Base-by-base conservation (phyloP, 2,329 filamentous ascomycete species). In the Sporothrix variecibatus region DNA sequence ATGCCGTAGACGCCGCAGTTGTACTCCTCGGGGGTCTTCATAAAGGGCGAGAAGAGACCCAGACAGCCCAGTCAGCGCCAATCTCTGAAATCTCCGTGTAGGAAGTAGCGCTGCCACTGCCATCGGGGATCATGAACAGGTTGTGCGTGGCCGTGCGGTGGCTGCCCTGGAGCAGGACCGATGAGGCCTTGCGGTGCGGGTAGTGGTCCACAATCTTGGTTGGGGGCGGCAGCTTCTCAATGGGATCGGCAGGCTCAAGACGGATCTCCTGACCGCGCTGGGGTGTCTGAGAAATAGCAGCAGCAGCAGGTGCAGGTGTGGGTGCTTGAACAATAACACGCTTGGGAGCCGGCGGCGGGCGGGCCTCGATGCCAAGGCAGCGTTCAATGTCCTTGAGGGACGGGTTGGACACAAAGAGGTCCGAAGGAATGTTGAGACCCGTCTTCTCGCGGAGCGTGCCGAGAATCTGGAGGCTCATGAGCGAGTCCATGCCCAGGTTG, bases 21-120 rank as follows among this genome's bases (percentile, higher is more conserved):
- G 82, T 88, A 92, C 78, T 91, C 87, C 75, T 90, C 86, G 0
- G 91, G 91, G 1, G 86, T 88, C 83, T 90, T 92, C 89, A 92
- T 90, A 83, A 90, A 93, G 4, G 91, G 91, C 68, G 89, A 93
- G 81, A 92, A 92, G 77, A 93, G 83, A 23, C 86, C 78, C 84
- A 86, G 46, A 89, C 83, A n/a, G 83, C 84, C 74, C 86, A 82
- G 43, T 83, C 77, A 23, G 82, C 74, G 17, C 82, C 81, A n/a
- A 89, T 80, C 76, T 88, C 87, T 62, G 87, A 84, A 65, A 90
- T 89, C 78, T 86, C 86, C 73, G 88, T 87, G 82, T 93, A 93
- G 1, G 89, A 92, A n/a, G 90, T 92, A 12, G 91, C 90, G 72
- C 88, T 86, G 80, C 83, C 91, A 71, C 86, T 87, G 60, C 87